A percentile compares a stretch with the other conserved stretches of the same genome.
Evolutionary conservation across 768 basidiomycete genomes (phyloP).

Genomic region (Termitomyces sp.): DNA sequence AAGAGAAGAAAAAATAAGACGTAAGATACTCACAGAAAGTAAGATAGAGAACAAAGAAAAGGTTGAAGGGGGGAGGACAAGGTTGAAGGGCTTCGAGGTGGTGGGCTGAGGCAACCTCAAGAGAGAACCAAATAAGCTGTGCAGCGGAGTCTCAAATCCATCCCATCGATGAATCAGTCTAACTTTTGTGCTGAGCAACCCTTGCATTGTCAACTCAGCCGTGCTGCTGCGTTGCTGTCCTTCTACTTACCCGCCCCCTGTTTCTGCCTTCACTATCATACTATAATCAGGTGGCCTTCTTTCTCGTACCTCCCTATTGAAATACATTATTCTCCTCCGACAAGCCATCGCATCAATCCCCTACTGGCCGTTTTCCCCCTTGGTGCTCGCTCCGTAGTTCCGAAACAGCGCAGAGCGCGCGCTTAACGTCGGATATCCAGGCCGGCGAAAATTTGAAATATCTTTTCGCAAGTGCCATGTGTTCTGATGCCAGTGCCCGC

Average conservation of each 20-base stretch:
- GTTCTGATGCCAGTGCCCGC: neutral
- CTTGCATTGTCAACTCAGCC: neutral
- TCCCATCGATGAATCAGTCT: constrained; percentile 26
- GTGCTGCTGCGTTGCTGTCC: neutral
- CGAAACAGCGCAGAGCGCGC: constrained; percentile 2
- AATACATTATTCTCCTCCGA: neutral
- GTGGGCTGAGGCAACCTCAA: constrained; percentile 27
- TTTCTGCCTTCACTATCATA: neutral
- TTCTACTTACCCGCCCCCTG: neutral
- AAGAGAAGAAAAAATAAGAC: constrained; percentile 12
- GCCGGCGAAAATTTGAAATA: constrained; percentile 4
- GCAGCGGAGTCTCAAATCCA: constrained; percentile 48
- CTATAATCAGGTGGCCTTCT: neutral
- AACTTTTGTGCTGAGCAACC: neutral
- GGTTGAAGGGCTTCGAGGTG: constrained; percentile 24
- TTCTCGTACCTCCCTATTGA: neutral
- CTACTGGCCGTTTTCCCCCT: neutral
- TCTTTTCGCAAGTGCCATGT: neutral
- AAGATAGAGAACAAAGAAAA: constrained; percentile 6
- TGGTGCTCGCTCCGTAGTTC: constrained; percentile 3
- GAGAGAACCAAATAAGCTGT: constrained; percentile 43
- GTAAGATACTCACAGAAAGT: constrained; percentile 23
- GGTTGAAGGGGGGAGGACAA: constrained; percentile 13
- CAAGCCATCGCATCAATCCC: neutral
- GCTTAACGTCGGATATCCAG: neutral